These are phyloP conservation scores for Cornus florida DNA, from an alignment of 148 eudicot species.

Conservation along the genomic window DNA sequence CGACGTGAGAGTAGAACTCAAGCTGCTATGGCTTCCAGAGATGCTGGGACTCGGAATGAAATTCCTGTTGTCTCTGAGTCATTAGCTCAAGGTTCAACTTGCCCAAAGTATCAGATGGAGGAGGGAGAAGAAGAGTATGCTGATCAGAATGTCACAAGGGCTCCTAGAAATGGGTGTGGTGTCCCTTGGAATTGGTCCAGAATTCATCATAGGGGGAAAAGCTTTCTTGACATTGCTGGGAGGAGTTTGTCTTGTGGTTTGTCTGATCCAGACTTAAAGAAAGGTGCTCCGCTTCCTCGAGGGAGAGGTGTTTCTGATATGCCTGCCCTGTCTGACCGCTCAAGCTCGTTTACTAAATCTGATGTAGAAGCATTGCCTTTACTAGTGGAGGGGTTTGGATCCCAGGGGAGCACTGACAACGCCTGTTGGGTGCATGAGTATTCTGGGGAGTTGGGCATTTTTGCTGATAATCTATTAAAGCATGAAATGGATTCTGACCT, in stretches of 20 bases:
- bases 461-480: conserved; percentile 68
- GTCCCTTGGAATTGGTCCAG: conserved; percentile 95
- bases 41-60: conserved; percentile 45
- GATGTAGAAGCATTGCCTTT: conserved; percentile 74
- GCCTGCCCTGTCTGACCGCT: conserved; percentile 44
- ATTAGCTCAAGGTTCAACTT: conserved; percentile 51
- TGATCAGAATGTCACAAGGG: conserved; percentile 54
- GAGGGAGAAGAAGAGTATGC: conserved; percentile 41
- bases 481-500: conserved; percentile 68
- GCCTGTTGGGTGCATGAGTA: conserved; percentile 89
- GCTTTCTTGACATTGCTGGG: conserved; percentile 88
- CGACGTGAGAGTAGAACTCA: conserved; percentile 60
- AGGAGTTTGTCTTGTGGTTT: conserved; percentile 90
- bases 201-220: conserved; percentile 81
- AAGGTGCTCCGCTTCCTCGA: conserved; percentile 38
- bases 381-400: conserved; percentile 66
- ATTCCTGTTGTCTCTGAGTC: conserved; percentile 84
- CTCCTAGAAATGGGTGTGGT: conserved; percentile 79
- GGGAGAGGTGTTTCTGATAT: conserved; percentile 42
- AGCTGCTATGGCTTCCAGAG: conserved; percentile 40
- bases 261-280: conserved; percentile 68
- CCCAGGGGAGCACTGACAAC: conserved; percentile 60
- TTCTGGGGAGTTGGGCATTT: conserved; percentile 90
- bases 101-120: conserved; percentile 32
- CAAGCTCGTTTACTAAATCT: conserved; percentile 58